Evolutionary conservation across 805 yeast genomes (phyloP).

Genomic region (Sugiyamaella qingdaonensis): DNA sequence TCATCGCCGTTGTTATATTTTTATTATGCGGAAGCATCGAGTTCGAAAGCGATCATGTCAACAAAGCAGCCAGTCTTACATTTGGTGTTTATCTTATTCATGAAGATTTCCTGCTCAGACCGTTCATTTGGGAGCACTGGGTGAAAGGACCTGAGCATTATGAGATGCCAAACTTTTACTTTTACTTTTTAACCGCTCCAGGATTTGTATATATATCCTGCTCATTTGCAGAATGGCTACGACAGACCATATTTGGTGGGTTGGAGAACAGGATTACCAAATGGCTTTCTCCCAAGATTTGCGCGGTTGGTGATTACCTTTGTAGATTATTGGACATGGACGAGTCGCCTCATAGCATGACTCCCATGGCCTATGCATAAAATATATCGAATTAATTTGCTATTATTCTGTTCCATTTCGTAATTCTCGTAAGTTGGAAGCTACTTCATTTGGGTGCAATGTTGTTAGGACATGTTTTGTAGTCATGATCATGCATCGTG

Average conservation of each 20-base stretch:
- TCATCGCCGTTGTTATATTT: slow-evolving; percentile 1
- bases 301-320: too few species aligned
- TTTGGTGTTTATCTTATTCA: slow-evolving; percentile 6
- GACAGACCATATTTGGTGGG: slow-evolving; percentile 1
- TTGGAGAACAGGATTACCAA: too few species aligned
- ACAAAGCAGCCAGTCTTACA: not conserved
- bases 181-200: not conserved
- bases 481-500: too few species aligned
- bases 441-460: too few species aligned
- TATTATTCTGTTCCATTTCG: too few species aligned
- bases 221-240: not conserved
- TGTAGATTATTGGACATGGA: too few species aligned
- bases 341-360: too few species aligned
- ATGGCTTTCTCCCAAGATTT: too few species aligned
- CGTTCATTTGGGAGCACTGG: slow-evolving; percentile 3
- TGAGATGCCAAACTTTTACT: not conserved
- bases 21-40: not conserved
- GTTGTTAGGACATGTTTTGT: too few species aligned
- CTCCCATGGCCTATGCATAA: too few species aligned
- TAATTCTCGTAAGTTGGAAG: too few species aligned
- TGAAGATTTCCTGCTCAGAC: slow-evolving; percentile 1
- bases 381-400: too few species aligned
- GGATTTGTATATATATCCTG: not conserved
- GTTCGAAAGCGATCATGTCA: slow-evolving; percentile 2
- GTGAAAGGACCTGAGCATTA: not conserved